These are phyloP conservation scores for Pseudopithomyces chartarum DNA, from an alignment of 2,329 filamentous ascomycete species.

Conservation along the genomic window DNA sequence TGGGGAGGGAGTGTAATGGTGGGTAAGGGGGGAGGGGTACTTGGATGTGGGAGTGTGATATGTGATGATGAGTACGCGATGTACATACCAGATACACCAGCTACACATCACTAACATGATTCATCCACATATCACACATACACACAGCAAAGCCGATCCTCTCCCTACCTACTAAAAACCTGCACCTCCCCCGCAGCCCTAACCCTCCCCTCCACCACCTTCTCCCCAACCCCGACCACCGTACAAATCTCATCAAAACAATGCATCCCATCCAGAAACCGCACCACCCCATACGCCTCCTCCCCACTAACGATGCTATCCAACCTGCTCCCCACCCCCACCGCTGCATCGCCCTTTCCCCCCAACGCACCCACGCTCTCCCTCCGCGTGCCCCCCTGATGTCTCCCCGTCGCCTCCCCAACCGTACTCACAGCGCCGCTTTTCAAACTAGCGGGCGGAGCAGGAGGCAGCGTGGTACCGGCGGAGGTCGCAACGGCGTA, in stretches of 20 bases:
- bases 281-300: conserved; percentile 54
- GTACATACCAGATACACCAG: no score
- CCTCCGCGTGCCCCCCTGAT: conserved; percentile 12
- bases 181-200: conserved; percentile 51
- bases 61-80: no score
- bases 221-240: conserved; percentile 72
- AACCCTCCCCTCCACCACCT: conserved; percentile 71
- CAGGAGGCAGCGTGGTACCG: conserved; percentile 21
- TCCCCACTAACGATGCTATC: conserved; percentile 21
- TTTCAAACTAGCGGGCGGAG: conserved; percentile 32
- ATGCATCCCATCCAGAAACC: conserved; percentile 75
- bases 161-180: conserved; percentile 32
- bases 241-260: conserved; percentile 83
- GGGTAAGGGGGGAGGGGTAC: no score
- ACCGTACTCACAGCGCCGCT: conserved; percentile 6
- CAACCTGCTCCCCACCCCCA: conserved; percentile 6
- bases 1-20: no score
- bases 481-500: conserved; percentile 68
- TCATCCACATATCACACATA: no score
- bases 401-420: conserved; percentile 9
- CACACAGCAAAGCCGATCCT: no score
- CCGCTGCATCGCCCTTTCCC: conserved; percentile 9
- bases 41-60: no score
- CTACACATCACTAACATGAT: no score
- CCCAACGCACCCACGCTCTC: conserved; percentile 22